Evolutionary conservation across 2,329 filamentous ascomycete genomes (phyloP), one percentile per base, ranked within the genome.

Genomic region (Eurotiales sp.): DNA sequence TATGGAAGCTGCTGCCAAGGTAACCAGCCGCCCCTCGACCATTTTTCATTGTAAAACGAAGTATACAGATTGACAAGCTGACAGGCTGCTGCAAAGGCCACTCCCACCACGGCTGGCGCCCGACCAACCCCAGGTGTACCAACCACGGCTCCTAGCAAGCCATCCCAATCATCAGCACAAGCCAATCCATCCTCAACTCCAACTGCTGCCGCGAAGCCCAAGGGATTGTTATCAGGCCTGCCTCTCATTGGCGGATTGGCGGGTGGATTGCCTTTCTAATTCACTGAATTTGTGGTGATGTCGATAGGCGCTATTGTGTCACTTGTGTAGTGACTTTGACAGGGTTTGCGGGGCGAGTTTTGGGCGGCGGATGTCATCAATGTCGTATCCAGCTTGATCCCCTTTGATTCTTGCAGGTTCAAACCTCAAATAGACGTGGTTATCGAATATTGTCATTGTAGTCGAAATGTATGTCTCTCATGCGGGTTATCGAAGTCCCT

Each of bases 61-160:
- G 10, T 34, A n/a, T 15, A 22, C 36, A 42, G 19, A 44, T 53
- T 47, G 36, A 47, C 32, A 25, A 36, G 46, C 51, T 53, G 41
- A 53, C 40, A 53, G 46, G 40, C 45, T 49, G 45, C 46, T 43
- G 46, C 40, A 37, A 53, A 53, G 51, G 46, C 51, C 8, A 49
- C 51, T 36, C 7, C 51, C 17, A 49, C 46, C 32, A 39, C 40
- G 19, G 51, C 51, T 21, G 51, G 51, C 25, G 37, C 46, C 4
- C 51, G 46, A 12, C 45, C 45, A 25, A 53, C 51, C 3, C 45
- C 51, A 19, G 32, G 51, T n/a, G 51, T 53, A 8, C 39, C 47
- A 14, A 40, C 45, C 14, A 36, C 50, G 5, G 41, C 40, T 23
- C 45, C 50, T 12, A 49, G 23, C 32, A 29, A 46, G 23, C 27